Base-by-base conservation (phyloP, 257 asterid genomes). In the Capsicum baccatum region DNA sequence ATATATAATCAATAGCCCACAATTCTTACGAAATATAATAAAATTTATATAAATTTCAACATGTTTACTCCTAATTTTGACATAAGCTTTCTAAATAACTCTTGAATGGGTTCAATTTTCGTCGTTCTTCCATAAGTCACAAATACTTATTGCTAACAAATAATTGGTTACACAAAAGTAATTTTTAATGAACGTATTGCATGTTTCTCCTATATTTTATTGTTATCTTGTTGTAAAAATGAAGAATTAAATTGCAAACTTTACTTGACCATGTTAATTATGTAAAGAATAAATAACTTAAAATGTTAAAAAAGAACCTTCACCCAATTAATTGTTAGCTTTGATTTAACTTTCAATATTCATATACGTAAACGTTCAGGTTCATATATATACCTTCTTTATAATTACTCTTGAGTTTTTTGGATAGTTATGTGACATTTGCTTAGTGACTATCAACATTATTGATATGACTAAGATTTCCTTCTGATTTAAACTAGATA, bases 371-470 rank as follows among this genome's bases (percentile, higher is more conserved):
- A 0, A 26, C 33, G 33, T 26, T 26, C 33, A 26, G 33, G 59
- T 48, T 35, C 10, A 48, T 52, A 74, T 12, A 7, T 37, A 10
- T 14, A 50, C 60, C 60, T 50, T 21, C 6, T 19, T 19, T 73
- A 48, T n/a, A 48, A 3, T 10, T 33, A 26, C 3, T 12, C 42
- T 73, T 73, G 44, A 73, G n/a, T 73, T 48, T 73, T 39, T 10
- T 71, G 47, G n/a, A 71, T n/a, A 71, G 5, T n/a, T 71, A 21
- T 37, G 54, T 73, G 39, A 59, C 80, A 71, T 71, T 71, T 71
- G 39, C 39, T 71, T 14, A 47, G 16, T 71, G 39, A 19, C 54
- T 71, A 19, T 48, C n/a, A 48, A 76, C 44, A 33, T 19, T 19
- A 73, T 48, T 48, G 19, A 39, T 2, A 16, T 47, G 57, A 39